phyloP scores from a whole-genome alignment of 2,329 filamentous ascomycete genomes.

The Monilinia polystroma region DNA sequence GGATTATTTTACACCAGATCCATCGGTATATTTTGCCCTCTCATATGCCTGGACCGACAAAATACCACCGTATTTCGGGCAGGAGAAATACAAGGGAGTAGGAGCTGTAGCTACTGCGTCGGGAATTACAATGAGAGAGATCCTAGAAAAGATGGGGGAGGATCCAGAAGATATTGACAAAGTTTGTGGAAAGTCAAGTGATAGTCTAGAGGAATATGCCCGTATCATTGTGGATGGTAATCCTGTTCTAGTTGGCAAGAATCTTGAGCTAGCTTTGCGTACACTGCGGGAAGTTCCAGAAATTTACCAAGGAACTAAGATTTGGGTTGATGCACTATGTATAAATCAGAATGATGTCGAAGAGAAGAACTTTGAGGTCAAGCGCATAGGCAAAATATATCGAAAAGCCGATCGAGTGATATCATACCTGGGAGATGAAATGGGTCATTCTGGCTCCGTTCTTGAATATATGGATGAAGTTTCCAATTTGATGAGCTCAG shows the following conservation, averaged over 20 bases:
- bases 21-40: not conserved
- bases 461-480: not conserved
- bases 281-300: not conserved
- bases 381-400: not conserved
- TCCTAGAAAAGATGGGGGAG: not conserved
- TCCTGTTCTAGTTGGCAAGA: not conserved
- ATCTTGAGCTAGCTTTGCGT: not conserved
- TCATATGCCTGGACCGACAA: not conserved
- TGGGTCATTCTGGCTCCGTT: not conserved
- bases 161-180: not conserved
- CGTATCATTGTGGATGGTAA: not conserved
- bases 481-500: not conserved
- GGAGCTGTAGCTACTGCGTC: not conserved
- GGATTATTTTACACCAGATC: not conserved
- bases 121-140: not conserved
- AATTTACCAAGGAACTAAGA: not conserved
- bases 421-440: not conserved
- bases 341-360: not conserved
- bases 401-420: not conserved
- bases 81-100: not conserved
- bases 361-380: not conserved
- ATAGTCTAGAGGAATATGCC: not conserved
- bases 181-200: not conserved
- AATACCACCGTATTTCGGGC: not conserved
- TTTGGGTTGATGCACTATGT: conserved; percentile 13